Base-by-base conservation (phyloP, 345 rosid genomes). In the Geranium rotundifolium region DNA sequence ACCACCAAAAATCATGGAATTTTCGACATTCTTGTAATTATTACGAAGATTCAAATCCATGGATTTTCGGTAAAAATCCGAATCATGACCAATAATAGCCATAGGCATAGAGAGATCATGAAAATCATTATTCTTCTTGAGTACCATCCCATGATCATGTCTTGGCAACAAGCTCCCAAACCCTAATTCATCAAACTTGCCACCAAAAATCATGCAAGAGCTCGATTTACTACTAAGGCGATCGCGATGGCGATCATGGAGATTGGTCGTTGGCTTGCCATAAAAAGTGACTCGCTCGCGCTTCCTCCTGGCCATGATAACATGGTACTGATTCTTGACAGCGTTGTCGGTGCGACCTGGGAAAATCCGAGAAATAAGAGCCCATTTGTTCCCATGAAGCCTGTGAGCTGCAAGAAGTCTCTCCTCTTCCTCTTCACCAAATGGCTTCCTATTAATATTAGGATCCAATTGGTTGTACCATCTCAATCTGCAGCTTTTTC, bases 381-480 rank as follows among this genome's bases (percentile, higher is more conserved):
- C 83, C 88, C 88, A 83, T 61, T 78, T 78, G 70, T 83, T 83
- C 19, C 88, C 88, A 1, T 83, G 88, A 31, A 83, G 62, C 5
- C 67, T 56, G 54, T 83, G 88, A 15, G 80, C 84, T 7, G 77
- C 72, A 7, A 83, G 71, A 17, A 83, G 80, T 60, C 81, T 68
- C 18, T 76, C 80, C 64, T 83, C 88, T 73, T 83, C 88, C 19
- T 80, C 83, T 27, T 83, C 81, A 3, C 83, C 73, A 57, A 83
- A 83, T 0, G 83, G 88, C 30, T 72, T 76, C 56, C 80, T 64
- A 29, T 78, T 80, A 81, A 83, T 83, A 37, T 80, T 74, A 5
- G 88, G 83, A 67, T 83, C 88, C n/a, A 83, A 73, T 69, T 83
- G 85, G 68, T 83, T 83, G 65, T 68, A 83, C 88, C 88, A 83